A percentile compares a stretch with the other conserved stretches of the same genome.
Evolutionary conservation across 805 yeast species (phyloP).

Genomic region (Schwanniomyces vanrijiae): DNA sequence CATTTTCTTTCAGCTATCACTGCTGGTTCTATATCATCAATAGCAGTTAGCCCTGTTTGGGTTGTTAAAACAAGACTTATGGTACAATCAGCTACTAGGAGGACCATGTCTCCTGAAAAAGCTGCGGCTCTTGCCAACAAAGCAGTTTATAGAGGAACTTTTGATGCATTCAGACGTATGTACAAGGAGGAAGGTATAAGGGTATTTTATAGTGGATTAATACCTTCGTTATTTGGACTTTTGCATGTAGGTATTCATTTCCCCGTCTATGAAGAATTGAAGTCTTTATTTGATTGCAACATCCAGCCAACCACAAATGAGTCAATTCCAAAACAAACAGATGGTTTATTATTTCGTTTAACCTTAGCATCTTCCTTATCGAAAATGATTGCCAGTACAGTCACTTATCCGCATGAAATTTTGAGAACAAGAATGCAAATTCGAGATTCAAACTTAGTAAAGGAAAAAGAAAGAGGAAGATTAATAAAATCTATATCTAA

Average conservation of each 20-base stretch:
- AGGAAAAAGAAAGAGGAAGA: slow-evolving; percentile 11
- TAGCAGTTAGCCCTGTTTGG: slow-evolving; percentile 94
- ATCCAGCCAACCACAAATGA: neutral
- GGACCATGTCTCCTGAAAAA: slow-evolving; percentile 27
- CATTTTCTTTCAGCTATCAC: slow-evolving; percentile 69
- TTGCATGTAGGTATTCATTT: slow-evolving; percentile 95
- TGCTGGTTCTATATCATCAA: slow-evolving; percentile 86
- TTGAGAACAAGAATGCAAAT: slow-evolving; percentile 89
- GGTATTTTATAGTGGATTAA: slow-evolving; percentile 85
- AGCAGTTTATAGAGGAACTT: slow-evolving; percentile 62
- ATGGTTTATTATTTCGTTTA: slow-evolving; percentile 26
- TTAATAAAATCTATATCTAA: slow-evolving; percentile 33
- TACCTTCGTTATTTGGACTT: slow-evolving; percentile 88
- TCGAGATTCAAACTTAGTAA: slow-evolving; percentile 28
- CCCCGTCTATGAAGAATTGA: slow-evolving; percentile 86
- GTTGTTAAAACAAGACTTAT: slow-evolving; percentile 93
- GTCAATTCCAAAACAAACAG: neutral
- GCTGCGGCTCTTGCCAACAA: slow-evolving; percentile 5
- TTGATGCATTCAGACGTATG: slow-evolving; percentile 83
- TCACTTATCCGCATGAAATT: slow-evolving; percentile 96
- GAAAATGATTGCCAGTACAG: slow-evolving; percentile 83
- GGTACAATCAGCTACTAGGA: slow-evolving; percentile 66
- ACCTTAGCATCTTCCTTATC: slow-evolving; percentile 70
- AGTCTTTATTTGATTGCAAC: slow-evolving; percentile 43
- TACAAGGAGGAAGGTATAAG: slow-evolving; percentile 72